Conservation (phyloP, 169 alveolate species). For the Plasmodium coatneyi region DNA sequence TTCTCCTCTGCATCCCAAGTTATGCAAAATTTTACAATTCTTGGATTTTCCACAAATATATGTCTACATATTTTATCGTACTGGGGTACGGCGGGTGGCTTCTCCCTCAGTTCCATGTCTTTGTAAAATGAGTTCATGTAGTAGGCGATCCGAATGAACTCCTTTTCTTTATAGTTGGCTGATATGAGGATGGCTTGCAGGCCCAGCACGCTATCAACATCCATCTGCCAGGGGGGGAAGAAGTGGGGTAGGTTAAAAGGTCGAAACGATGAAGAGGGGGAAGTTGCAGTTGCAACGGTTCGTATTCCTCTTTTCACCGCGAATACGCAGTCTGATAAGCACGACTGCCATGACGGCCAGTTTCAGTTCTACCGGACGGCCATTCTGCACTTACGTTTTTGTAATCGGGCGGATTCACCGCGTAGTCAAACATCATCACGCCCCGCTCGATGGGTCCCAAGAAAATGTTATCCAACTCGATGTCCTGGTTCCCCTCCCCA, state of each 20-base stretch:
- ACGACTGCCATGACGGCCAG: background rate
- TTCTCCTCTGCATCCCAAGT: conserved; percentile 92
- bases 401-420: conserved; percentile 95
- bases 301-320: background rate
- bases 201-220: conserved; percentile 91
- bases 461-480: conserved; percentile 94
- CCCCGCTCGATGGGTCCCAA: conserved; percentile 95
- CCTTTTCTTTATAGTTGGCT: conserved; percentile 94
- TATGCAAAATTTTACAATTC: conserved; percentile 97
- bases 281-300: background rate
- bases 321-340: background rate
- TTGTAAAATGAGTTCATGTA: conserved; percentile 95
- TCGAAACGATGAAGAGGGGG: background rate
- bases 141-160: conserved; percentile 97
- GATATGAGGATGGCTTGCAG: conserved; percentile 96
- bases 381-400: conserved; percentile 80
- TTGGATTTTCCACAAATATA: conserved; percentile 95
- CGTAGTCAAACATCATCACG: conserved; percentile 93
- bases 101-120: conserved; percentile 93
- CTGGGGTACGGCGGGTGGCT: conserved; percentile 94
- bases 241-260: background rate
- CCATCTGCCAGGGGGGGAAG: conserved; percentile 76
- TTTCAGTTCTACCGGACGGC: background rate
- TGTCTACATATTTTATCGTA: conserved; percentile 93
- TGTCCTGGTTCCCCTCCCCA: conserved; percentile 89